Conservation (phyloP, 805 yeast species). For the Candida rishiriensis region DNA sequence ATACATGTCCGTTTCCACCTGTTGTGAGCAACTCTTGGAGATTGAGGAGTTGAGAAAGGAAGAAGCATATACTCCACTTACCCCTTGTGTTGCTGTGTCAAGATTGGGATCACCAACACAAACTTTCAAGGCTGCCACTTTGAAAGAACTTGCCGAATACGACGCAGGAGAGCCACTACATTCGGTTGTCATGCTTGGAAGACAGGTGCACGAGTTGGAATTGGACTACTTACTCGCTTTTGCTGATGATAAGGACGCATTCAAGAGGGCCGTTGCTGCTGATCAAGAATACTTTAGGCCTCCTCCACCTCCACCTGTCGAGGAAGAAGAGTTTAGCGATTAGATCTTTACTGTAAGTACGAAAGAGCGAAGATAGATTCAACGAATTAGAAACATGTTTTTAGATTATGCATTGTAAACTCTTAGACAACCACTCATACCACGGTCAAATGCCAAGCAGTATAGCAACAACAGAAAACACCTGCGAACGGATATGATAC, state of each 20-base stretch:
- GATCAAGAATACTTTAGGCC: slow-evolving; percentile 76
- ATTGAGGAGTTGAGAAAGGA: slow-evolving; percentile 76
- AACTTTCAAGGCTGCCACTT: slow-evolving; percentile 77
- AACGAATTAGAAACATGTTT: background rate
- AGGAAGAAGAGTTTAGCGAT: slow-evolving; percentile 7
- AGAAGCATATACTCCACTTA: slow-evolving; percentile 73
- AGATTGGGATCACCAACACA: slow-evolving; percentile 87
- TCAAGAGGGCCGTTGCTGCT: slow-evolving; percentile 40
- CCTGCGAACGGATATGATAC: no score
- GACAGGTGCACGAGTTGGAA: slow-evolving; percentile 92
- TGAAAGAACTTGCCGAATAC: slow-evolving; percentile 69
- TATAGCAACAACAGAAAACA: no score
- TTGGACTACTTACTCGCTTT: slow-evolving; percentile 77
- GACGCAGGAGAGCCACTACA: slow-evolving; percentile 95
- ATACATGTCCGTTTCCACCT: slow-evolving; percentile 88
- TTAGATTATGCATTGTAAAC: no score
- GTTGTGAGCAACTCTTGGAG: slow-evolving; percentile 83
- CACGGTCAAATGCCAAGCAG: no score
- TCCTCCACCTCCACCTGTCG: slow-evolving; percentile 35
- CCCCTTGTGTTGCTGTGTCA: slow-evolving; percentile 93
- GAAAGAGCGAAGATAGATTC: background rate
- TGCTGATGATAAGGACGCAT: slow-evolving; percentile 55
- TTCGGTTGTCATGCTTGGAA: slow-evolving; percentile 83
- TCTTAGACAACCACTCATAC: no score
- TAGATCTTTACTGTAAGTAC: background rate